A percentile compares a stretch with the other conserved stretches of the same genome.
phyloP scores from a whole-genome alignment of 306 rosid species.

The Quercus suber region DNA sequence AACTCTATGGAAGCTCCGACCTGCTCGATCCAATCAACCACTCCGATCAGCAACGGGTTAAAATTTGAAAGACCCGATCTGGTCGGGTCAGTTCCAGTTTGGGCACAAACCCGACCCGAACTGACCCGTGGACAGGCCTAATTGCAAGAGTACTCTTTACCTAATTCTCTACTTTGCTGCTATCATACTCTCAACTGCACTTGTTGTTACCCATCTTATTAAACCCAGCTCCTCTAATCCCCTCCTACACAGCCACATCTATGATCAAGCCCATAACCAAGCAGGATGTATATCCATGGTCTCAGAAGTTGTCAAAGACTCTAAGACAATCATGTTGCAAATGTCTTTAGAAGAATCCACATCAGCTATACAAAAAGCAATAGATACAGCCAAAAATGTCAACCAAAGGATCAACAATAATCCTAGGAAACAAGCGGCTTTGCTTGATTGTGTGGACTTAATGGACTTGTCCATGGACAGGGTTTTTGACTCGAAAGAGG shows the following conservation, averaged over 20 bases:
- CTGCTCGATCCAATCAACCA: no score
- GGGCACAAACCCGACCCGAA: no score
- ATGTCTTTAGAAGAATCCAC: slow-evolving; percentile 37
- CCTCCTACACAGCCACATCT: slow-evolving; percentile 11
- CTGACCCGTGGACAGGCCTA: no score
- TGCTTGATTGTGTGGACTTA: slow-evolving; percentile 50
- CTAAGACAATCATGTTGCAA: slow-evolving; percentile 7
- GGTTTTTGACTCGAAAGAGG: slow-evolving; percentile 35
- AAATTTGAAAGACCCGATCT: no score
- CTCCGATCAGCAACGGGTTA: no score
- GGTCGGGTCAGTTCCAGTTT: no score
- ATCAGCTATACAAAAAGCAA: slow-evolving; percentile 27
- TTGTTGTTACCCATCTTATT: slow-evolving; percentile 29
- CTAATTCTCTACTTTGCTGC: slow-evolving; percentile 42
- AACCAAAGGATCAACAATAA: slow-evolving; percentile 27
- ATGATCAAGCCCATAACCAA: slow-evolving; percentile 37
- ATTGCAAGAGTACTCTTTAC: slow-evolving; percentile 17
- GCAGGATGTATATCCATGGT: slow-evolving; percentile 43
- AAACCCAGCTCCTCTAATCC: slow-evolving; percentile 22
- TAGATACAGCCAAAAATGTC: slow-evolving; percentile 12
- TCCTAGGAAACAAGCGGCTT: slow-evolving; percentile 33
- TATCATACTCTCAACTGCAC: slow-evolving; percentile 37
- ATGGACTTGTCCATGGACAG: slow-evolving; percentile 49
- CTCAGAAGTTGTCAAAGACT: slow-evolving; percentile 22
- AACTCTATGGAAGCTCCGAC: no score